These are phyloP conservation scores for Ceratocystiopsis brevicomis DNA, from an alignment of 2,329 filamentous ascomycete genomes.

Conservation along the genomic window DNA sequence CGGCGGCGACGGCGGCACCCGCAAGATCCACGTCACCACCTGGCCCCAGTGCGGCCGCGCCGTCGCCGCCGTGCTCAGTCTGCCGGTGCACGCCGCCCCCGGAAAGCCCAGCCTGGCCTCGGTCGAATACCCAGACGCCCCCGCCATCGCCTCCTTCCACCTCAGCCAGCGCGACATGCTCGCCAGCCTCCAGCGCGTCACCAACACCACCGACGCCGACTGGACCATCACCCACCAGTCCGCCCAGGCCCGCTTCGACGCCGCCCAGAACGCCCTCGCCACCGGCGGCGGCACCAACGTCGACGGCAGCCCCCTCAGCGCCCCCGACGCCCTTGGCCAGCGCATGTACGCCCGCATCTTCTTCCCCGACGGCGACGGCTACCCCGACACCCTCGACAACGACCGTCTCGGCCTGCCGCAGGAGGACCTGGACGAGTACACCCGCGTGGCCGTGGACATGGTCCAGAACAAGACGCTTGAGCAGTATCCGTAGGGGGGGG, in stretches of 20 bases:
- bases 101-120: too few relatives aligned
- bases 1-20: too few relatives aligned
- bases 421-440: conserved; percentile 10
- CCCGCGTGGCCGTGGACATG: background rate
- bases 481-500: too few relatives aligned
- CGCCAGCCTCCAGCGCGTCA: conserved; percentile 37
- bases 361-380: conserved; percentile 25
- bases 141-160: conserved; percentile 36
- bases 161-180: conserved; percentile 47
- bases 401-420: conserved; percentile 28
- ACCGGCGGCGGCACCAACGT: conserved; percentile 1
- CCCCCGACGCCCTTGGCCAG: conserved; percentile 25
- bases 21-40: conserved; percentile 39
- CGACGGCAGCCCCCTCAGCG: conserved; percentile 13
- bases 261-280: conserved; percentile 24
- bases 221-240: conserved; percentile 37
- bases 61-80: conserved; percentile 24
- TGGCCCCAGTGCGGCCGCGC: conserved; percentile 30
- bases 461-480: background rate
- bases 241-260: conserved; percentile 26
- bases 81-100: too few relatives aligned
- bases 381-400: conserved; percentile 15
- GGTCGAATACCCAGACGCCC: too few relatives aligned
- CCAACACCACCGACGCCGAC: conserved; percentile 35
- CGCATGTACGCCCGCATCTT: conserved; percentile 39